Evolutionary conservation across 176 grass and related monocot genomes (phyloP).

Genomic region (Bromus sterilis): DNA sequence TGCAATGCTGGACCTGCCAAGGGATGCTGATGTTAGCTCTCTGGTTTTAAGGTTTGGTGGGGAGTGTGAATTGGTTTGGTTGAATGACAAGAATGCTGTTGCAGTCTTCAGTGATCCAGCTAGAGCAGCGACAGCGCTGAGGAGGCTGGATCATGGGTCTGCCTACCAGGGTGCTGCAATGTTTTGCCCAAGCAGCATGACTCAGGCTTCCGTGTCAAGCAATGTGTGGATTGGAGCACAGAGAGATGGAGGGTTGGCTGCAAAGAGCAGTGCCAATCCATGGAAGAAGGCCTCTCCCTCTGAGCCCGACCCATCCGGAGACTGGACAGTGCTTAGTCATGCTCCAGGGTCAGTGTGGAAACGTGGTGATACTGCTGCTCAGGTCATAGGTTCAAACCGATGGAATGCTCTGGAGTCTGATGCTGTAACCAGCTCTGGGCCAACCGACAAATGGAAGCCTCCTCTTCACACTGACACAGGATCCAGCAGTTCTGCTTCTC

Average conservation of each 20-base stretch:
- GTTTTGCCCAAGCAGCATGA: slow-evolving; percentile 22
- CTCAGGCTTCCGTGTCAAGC: slow-evolving; percentile 7
- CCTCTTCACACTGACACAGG: neutral
- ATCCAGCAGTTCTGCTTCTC: neutral
- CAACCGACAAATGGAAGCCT: neutral
- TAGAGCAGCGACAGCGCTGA: slow-evolving; percentile 77
- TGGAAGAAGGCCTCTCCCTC: slow-evolving; percentile 54
- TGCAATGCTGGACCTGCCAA: slow-evolving; percentile 78
- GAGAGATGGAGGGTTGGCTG: slow-evolving; percentile 36
- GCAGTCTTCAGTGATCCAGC: slow-evolving; percentile 69
- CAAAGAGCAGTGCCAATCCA: slow-evolving; percentile 55
- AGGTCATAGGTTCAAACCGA: slow-evolving; percentile 37
- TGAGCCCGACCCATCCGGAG: slow-evolving; percentile 50
- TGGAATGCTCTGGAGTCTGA: slow-evolving; percentile 68
- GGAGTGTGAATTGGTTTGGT: slow-evolving; percentile 87
- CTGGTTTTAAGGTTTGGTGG: slow-evolving; percentile 87
- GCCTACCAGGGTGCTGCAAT: slow-evolving; percentile 69
- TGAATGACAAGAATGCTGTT: slow-evolving; percentile 83
- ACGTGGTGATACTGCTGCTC: neutral
- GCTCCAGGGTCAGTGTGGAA: slow-evolving; percentile 32
- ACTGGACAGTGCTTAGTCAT: slow-evolving; percentile 38
- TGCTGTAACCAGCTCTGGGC: slow-evolving; percentile 18
- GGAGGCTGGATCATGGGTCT: slow-evolving; percentile 82
- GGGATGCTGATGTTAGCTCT: slow-evolving; percentile 86
- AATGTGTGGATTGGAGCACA: slow-evolving; percentile 38